Evolutionary conservation across 1,284 basidiomycete genomes (phyloP), one percentile per base, ranked within the genome.

Genomic region (Cutaneotrichosporon arboriforme): DNA sequence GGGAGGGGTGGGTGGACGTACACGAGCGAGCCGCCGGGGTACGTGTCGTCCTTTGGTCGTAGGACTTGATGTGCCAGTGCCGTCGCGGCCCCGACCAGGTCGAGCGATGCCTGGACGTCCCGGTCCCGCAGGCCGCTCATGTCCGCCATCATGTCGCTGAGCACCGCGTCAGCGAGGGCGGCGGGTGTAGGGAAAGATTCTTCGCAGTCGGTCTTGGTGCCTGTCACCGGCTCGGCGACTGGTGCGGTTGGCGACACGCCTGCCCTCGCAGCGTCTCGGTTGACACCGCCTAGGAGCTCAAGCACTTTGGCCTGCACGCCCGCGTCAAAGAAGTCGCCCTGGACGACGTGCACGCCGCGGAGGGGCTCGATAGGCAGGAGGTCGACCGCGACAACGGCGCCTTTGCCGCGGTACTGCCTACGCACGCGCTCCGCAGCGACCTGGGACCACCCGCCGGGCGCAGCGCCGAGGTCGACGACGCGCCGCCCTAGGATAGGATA

Each of bases 381-480:
- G 72, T 91, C 89, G 37, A 90, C 81, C 0, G 86, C 86, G 43
- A 89, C 77, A 51, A 90, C 80, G 4, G 34, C 17, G 3, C 43
- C 43, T 14, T 18, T n/a, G 4, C 43, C 43, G 1, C 43, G 33
- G 12, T 45, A 45, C 10, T 45, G 43, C 9, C 77, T 79, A 9
- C 51, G 51, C 21, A 55, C 48, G 8, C 51, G 40, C 22, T 57
- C 54, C 1, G 59, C 54, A 0, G 85, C 84, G 18, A 90, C 87
- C 65, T 92, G 88, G 53, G 84, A 85, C 90, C 90, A 92, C 0
- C 89, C 88, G 5, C 89, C 90, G 0, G 90, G 90, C 1, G 89
- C 88, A 1, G 86, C 87, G 33, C 90, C 90, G 22, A 93, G 80
- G 70, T 92, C 90, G 2, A 91, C 82, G 0, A 91, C 83, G 4